phyloP scores from a whole-genome alignment of 1,284 basidiomycete genomes.

The Peniophora sp. region DNA sequence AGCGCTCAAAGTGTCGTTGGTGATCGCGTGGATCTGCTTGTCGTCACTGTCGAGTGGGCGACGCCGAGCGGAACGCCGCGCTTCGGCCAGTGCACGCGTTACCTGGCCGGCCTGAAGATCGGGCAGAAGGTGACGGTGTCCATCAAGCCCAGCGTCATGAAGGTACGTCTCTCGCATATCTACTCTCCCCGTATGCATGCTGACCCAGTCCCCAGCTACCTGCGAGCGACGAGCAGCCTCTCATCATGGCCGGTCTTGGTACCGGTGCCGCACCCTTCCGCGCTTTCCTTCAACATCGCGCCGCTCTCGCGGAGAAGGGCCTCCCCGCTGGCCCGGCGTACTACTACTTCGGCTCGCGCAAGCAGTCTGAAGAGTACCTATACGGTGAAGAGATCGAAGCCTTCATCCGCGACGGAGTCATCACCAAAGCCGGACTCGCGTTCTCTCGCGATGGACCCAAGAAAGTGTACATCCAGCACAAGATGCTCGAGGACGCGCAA shows the following conservation, averaged over 20 bases:
- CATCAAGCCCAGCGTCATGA: slow-evolving; percentile 99
- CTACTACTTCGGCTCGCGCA: slow-evolving; percentile 98
- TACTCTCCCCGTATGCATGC: not conserved
- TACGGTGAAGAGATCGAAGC: slow-evolving; percentile 91
- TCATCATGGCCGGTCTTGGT: slow-evolving; percentile 98
- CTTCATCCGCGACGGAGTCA: slow-evolving; percentile 74
- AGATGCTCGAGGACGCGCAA: slow-evolving; percentile 88
- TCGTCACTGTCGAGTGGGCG: slow-evolving; percentile 95
- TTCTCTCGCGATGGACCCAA: slow-evolving; percentile 91
- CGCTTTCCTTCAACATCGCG: slow-evolving; percentile 94
- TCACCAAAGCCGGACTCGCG: slow-evolving; percentile 87
- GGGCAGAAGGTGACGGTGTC: slow-evolving; percentile 96
- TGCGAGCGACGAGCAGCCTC: slow-evolving; percentile 75
- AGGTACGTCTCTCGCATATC: slow-evolving; percentile 43
- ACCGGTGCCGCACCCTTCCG: slow-evolving; percentile 98
- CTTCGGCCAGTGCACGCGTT: slow-evolving; percentile 95
- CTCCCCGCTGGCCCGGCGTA: slow-evolving; percentile 84
- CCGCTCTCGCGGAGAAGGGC: slow-evolving; percentile 71
- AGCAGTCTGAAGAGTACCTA: slow-evolving; percentile 91
- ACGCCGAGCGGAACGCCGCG: slow-evolving; percentile 76
- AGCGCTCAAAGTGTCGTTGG: slow-evolving; percentile 93
- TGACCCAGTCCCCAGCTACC: slow-evolving; percentile 53
- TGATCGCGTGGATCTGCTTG: slow-evolving; percentile 86
- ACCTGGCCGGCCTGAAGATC: slow-evolving; percentile 75
- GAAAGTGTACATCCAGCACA: slow-evolving; percentile 99